These are phyloP conservation scores for Monosporascus sp. DNA, from an alignment of 2,329 filamentous ascomycete species.

Conservation along the genomic window DNA sequence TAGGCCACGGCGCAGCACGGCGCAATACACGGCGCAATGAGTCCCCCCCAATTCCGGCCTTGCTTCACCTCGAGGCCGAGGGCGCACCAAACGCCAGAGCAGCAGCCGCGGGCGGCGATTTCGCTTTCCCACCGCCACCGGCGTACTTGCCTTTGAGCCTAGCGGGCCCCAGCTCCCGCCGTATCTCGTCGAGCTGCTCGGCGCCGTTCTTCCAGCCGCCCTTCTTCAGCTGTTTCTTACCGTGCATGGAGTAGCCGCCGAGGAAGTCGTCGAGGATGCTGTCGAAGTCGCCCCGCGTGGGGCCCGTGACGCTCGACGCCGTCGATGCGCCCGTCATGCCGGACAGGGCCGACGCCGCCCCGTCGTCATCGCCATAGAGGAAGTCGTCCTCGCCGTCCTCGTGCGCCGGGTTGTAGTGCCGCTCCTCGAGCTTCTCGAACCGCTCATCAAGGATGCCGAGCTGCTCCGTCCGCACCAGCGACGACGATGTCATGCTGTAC, in stretches of 20 bases:
- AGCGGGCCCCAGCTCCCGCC: slow-evolving; percentile 73
- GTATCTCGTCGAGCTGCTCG: slow-evolving; percentile 85
- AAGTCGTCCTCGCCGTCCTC: slow-evolving; percentile 43
- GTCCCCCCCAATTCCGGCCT: too few species aligned
- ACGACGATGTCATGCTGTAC: slow-evolving; percentile 90
- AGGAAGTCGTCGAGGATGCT: slow-evolving; percentile 91
- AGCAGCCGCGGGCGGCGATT: too few species aligned
- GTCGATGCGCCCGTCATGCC: slow-evolving; percentile 54
- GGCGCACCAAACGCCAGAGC: too few species aligned
- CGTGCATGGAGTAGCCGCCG: slow-evolving; percentile 63
- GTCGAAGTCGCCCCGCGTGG: slow-evolving; percentile 75
- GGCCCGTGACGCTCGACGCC: slow-evolving; percentile 62
- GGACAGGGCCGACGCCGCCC: slow-evolving; percentile 37
- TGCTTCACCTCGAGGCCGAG: too few species aligned
- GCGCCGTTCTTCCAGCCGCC: slow-evolving; percentile 75
- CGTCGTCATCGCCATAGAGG: slow-evolving; percentile 36
- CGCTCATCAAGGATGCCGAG: slow-evolving; percentile 79
- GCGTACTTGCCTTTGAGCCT: slow-evolving; percentile 41
- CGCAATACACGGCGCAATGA: too few species aligned
- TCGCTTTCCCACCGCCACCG: slow-evolving; percentile 2
- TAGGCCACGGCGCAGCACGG: too few species aligned
- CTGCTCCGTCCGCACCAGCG: slow-evolving; percentile 81
- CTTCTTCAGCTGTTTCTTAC: slow-evolving; percentile 74
- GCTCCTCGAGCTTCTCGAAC: slow-evolving; percentile 86
- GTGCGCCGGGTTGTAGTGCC: slow-evolving; percentile 50